phyloP scores from a whole-genome alignment of 768 basidiomycete species.

The Mrakia blollopis region DNA sequence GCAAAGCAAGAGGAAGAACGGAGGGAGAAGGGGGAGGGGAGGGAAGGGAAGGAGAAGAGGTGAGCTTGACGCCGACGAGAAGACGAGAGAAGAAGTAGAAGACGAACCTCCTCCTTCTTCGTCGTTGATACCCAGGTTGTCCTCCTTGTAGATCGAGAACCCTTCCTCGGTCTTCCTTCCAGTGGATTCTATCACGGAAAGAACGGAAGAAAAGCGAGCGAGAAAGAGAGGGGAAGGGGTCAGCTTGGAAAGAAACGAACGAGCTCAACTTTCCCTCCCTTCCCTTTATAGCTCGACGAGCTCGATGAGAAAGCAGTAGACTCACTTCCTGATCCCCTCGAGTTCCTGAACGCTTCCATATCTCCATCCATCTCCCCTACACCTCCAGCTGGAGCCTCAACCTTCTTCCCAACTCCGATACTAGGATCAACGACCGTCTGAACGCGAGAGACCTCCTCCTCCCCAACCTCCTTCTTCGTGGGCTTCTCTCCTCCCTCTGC shows the following conservation, averaged over 20 bases:
- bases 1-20: background rate
- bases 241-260: background rate
- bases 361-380: slow-evolving; percentile 36
- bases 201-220: background rate
- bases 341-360: slow-evolving; percentile 42
- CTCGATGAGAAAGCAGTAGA: background rate
- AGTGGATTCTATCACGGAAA: slow-evolving; percentile 26
- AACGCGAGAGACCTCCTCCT: slow-evolving; percentile 15
- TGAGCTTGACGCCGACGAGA: background rate
- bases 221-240: background rate
- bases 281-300: background rate
- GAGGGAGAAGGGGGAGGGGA: background rate
- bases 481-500: slow-evolving; percentile 13
- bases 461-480: slow-evolving; percentile 28
- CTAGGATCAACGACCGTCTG: slow-evolving; percentile 35
- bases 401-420: slow-evolving; percentile 18
- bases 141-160: slow-evolving; percentile 45
- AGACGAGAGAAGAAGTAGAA: background rate
- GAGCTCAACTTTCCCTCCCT: slow-evolving; percentile 1
- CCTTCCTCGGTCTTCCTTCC: slow-evolving; percentile 46
- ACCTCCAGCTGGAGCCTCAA: slow-evolving; percentile 31
- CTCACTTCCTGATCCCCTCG: slow-evolving; percentile 41
- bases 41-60: background rate
- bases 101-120: slow-evolving; percentile 40
- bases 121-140: slow-evolving; percentile 42